A percentile compares a stretch with the other conserved stretches of the same genome.
Conservation (phyloP, 2,329 filamentous ascomycete genomes). For the Stemphylium lycopersici region DNA sequence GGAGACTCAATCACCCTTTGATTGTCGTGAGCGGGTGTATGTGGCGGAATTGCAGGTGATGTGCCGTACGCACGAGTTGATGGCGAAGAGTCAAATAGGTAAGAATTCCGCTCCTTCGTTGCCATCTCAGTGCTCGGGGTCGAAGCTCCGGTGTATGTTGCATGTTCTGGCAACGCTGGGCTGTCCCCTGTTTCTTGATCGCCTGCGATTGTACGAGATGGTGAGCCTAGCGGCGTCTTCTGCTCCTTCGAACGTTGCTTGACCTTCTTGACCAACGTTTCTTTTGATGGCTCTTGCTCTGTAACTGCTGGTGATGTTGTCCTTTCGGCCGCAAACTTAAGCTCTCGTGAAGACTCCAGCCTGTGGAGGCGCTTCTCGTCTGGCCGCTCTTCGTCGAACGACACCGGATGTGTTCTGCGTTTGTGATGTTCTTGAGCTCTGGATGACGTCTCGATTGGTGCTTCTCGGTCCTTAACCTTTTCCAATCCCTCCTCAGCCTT, state of each 20-base stretch:
- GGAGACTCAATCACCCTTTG: slow-evolving; percentile 15
- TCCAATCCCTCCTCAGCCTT: slow-evolving; percentile 25
- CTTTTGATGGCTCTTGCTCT: slow-evolving; percentile 36
- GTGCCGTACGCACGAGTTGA: slow-evolving; percentile 43
- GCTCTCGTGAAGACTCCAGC: slow-evolving; percentile 17
- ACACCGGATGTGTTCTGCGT: slow-evolving; percentile 42
- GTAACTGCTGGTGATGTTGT: slow-evolving; percentile 40
- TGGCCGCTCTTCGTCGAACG: slow-evolving; percentile 40
- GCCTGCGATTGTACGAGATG: slow-evolving; percentile 11
- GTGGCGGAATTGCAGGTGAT: slow-evolving; percentile 29
- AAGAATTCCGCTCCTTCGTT: slow-evolving; percentile 45
- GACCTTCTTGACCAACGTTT: slow-evolving; percentile 19
- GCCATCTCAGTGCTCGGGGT: slow-evolving; percentile 42
- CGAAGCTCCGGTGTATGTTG: slow-evolving; percentile 16
- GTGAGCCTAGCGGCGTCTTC: slow-evolving; percentile 22
- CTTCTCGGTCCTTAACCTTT: slow-evolving; percentile 4
- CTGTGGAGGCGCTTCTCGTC: slow-evolving; percentile 44
- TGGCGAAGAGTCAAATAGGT: slow-evolving; percentile 47
- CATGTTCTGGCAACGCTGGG: slow-evolving; percentile 35
- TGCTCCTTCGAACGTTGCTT: slow-evolving; percentile 31
- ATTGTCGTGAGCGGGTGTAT: slow-evolving; percentile 26
- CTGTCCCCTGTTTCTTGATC: slow-evolving; percentile 24
- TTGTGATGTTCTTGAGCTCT: slow-evolving; percentile 34
- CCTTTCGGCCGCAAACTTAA: slow-evolving; percentile 8
- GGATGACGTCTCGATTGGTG: slow-evolving; percentile 12